A percentile compares a stretch with the other conserved stretches of the same genome.
Conservation (phyloP, 1,284 basidiomycete species). For the Cutaneotrichosporon dermatis region DNA sequence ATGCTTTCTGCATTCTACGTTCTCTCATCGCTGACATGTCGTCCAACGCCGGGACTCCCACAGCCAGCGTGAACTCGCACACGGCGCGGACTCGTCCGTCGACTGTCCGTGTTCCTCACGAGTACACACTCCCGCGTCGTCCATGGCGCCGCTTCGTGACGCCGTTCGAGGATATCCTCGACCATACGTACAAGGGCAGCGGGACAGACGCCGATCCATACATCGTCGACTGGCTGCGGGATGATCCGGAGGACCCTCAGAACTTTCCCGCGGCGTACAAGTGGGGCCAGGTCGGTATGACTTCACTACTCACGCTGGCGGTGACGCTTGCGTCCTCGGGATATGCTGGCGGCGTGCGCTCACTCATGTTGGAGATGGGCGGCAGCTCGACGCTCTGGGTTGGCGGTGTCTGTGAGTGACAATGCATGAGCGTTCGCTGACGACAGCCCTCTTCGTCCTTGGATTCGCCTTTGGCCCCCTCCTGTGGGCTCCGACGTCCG, state of each 20-base stretch:
- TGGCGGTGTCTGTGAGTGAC: conserved; percentile 21
- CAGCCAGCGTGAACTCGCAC: no score
- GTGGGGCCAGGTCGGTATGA: conserved; percentile 19
- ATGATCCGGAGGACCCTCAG: conserved; percentile 31
- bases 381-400: conserved; percentile 18
- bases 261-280: conserved; percentile 28
- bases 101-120: no score
- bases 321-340: conserved; percentile 3
- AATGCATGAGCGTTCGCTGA: no score
- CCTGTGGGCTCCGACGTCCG: conserved; percentile 57
- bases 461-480: conserved; percentile 42
- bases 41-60: no score
- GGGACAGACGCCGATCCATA: conserved; percentile 48
- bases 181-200: conserved; percentile 39
- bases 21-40: no score
- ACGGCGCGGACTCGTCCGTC: no score
- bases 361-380: conserved; percentile 4
- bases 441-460: conserved; percentile 31
- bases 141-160: conserved; percentile 42
- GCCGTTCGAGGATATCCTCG: conserved; percentile 42
- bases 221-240: conserved; percentile 39
- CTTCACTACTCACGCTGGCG: conserved; percentile 1
- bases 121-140: conserved; percentile 6
- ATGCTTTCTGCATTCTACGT: no score
- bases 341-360: conserved; percentile 1